A percentile compares a stretch with the other conserved stretches of the same genome.
Evolutionary conservation across 345 rosid genomes (phyloP).

Genomic region (Clausena lansium): DNA sequence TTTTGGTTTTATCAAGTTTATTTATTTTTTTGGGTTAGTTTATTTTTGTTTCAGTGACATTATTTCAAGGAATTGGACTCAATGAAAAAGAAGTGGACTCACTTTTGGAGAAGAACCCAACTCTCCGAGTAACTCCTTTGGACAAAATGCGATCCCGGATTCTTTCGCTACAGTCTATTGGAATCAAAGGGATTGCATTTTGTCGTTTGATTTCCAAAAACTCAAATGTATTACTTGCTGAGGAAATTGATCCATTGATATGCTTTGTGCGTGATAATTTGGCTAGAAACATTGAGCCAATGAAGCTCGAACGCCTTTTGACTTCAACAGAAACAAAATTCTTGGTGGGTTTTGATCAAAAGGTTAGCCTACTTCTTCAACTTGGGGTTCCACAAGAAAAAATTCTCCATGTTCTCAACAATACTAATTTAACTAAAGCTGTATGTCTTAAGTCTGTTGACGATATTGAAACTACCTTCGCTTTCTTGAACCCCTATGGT

Average conservation of each 20-base stretch:
- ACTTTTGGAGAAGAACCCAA: conserved; percentile 41
- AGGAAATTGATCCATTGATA: conserved; percentile 43
- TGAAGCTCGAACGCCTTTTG: conserved; percentile 51
- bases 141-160: conserved; percentile 37
- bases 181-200: conserved; percentile 46
- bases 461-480: conserved; percentile 54
- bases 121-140: conserved; percentile 30
- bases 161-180: conserved; percentile 47
- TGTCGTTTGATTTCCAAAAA: conserved; percentile 44
- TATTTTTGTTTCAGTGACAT: conserved; percentile 34
- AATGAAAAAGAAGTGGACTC: conserved; percentile 36
- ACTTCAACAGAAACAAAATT: conserved; percentile 35
- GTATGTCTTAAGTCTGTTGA: conserved; percentile 51
- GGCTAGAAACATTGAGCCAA: conserved; percentile 47
- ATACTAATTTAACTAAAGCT: conserved; percentile 54
- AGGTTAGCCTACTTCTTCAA: conserved; percentile 46
- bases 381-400: conserved; percentile 51
- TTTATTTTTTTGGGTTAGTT: neutral
- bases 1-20: neutral
- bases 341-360: conserved; percentile 55
- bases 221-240: conserved; percentile 48
- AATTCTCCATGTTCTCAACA: conserved; percentile 59
- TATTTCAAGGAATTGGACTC: conserved; percentile 44
- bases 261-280: conserved; percentile 44
- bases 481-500: conserved; percentile 58